phyloP scores from a whole-genome alignment of 371 early-diverging fungal species.

The Apophysomyces variabilis region DNA sequence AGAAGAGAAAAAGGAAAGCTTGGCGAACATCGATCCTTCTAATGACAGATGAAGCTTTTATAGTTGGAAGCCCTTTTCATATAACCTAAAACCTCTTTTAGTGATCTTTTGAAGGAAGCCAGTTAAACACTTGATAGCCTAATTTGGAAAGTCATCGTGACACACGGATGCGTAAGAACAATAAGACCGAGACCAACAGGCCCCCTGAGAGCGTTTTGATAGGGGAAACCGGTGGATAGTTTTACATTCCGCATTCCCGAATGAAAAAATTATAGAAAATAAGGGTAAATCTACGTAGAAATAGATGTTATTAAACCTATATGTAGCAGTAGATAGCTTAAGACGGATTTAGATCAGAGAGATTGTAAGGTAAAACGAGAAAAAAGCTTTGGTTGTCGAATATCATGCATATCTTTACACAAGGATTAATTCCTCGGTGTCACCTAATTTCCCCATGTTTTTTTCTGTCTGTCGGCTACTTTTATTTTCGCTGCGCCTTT shows the following conservation, averaged over 20 bases:
- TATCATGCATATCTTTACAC: not conserved
- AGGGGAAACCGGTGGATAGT: not conserved
- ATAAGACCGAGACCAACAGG: not conserved
- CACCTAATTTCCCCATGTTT: not conserved
- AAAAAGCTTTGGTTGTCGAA: too few relatives aligned
- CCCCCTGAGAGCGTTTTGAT: not conserved
- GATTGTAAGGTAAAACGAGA: too few relatives aligned
- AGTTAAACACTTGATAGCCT: not conserved
- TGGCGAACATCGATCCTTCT: too few relatives aligned
- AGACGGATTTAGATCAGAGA: too few relatives aligned
- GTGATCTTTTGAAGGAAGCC: not conserved
- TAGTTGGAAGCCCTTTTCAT: not conserved
- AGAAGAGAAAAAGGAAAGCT: too few relatives aligned
- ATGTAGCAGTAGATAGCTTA: too few relatives aligned
- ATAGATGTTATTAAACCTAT: too few relatives aligned
- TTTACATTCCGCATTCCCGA: not conserved
- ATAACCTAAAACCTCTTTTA: constrained; percentile 1
- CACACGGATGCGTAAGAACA: constrained; percentile 10
- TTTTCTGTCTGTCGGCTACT: not conserved
- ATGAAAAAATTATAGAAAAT: too few relatives aligned
- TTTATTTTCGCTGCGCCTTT: not conserved
- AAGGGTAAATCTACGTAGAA: too few relatives aligned
- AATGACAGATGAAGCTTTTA: not conserved
- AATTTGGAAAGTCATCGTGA: not conserved
- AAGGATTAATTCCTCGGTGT: not conserved